These are phyloP conservation scores for Phyllosticta ampelicida DNA, from an alignment of 2,329 filamentous ascomycete genomes.

Conservation along the genomic window DNA sequence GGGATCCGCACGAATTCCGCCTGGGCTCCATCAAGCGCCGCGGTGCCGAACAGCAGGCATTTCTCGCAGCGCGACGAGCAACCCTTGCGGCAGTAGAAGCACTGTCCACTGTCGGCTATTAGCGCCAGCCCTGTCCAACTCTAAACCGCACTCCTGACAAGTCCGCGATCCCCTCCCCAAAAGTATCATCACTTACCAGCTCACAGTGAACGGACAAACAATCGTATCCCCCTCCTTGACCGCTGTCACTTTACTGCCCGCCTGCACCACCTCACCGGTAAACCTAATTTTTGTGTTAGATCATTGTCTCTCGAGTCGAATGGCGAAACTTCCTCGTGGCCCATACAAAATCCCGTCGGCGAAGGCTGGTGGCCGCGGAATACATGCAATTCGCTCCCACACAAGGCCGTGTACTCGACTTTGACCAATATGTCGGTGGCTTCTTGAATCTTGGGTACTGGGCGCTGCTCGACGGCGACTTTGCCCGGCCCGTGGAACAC, in stretches of 20 bases:
- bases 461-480: conserved; percentile 67
- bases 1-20: conserved; percentile 55
- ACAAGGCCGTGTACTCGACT: conserved; percentile 72
- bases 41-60: conserved; percentile 58
- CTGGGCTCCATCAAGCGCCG: conserved; percentile 62
- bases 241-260: conserved; percentile 56
- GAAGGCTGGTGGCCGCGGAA: conserved; percentile 72
- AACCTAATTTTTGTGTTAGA: too few species aligned
- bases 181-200: conserved; percentile 20
- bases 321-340: too few species aligned
- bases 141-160: not conserved
- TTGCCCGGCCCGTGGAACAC: conserved; percentile 72
- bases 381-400: conserved; percentile 80
- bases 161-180: not conserved
- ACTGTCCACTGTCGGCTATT: conserved; percentile 45
- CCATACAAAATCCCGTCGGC: conserved; percentile 55
- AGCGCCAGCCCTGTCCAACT: not conserved
- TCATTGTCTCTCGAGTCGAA: too few species aligned
- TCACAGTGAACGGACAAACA: conserved; percentile 67
- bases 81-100: conserved; percentile 74
- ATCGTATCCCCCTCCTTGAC: conserved; percentile 66
- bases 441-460: conserved; percentile 62
- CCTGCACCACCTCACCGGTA: conserved; percentile 60
- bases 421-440: conserved; percentile 71
- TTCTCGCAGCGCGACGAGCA: conserved; percentile 68